Conservation (phyloP, 2,329 filamentous ascomycete genomes). For the Colletotrichum orchidophilum region DNA sequence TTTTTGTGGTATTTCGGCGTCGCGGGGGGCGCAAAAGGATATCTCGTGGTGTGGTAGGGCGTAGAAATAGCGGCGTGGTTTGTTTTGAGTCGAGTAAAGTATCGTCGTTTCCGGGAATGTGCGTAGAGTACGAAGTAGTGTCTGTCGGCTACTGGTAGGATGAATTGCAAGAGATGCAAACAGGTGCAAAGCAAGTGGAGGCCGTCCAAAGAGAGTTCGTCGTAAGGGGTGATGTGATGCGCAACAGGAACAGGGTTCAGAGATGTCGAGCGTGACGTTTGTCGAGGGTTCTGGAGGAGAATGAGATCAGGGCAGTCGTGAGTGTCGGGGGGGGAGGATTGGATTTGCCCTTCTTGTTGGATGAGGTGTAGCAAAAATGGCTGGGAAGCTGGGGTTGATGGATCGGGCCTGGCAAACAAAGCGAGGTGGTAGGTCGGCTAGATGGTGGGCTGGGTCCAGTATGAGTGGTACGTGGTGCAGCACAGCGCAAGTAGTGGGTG, state of each 20-base stretch:
- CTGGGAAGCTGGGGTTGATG: conserved; percentile 34
- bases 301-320: conserved; percentile 28
- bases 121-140: neutral
- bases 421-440: conserved; percentile 21
- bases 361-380: conserved; percentile 32
- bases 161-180: conserved; percentile 31
- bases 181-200: conserved; percentile 31
- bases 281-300: conserved; percentile 10
- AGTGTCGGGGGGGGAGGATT: conserved; percentile 28
- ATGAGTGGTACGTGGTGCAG: conserved; percentile 21
- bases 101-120: conserved; percentile 33
- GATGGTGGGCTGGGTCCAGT: conserved; percentile 31
- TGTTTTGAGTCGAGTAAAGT: conserved; percentile 29
- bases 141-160: conserved; percentile 32
- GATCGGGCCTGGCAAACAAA: conserved; percentile 32
- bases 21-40: conserved; percentile 9
- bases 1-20: neutral
- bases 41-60: conserved; percentile 16
- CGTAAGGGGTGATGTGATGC: conserved; percentile 24
- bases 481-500: conserved; percentile 20
- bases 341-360: conserved; percentile 32
- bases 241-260: conserved; percentile 21
- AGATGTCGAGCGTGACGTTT: conserved; percentile 28
- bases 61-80: conserved; percentile 27
- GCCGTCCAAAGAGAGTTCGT: conserved; percentile 14